These are phyloP conservation scores for Penicillium alfredii DNA, from an alignment of 495 filamentous ascomycete species.

Conservation along the genomic window DNA sequence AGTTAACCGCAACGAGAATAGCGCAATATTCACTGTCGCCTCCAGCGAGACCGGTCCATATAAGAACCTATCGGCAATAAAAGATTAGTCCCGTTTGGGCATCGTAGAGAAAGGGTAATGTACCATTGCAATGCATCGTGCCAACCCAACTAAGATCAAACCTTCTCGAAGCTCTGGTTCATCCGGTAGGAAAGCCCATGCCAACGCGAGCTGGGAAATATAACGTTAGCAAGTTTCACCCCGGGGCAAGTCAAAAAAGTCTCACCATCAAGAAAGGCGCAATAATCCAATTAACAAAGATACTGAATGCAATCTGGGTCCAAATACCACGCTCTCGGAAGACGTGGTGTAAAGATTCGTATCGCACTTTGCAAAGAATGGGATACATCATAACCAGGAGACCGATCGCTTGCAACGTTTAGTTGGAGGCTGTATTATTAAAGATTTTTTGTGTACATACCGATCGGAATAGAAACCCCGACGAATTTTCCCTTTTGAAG, in stretches of 20 bases:
- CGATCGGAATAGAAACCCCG: conserved; percentile 75
- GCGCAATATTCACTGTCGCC: conserved; percentile 84
- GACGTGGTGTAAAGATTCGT: conserved; percentile 67
- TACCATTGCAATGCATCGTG: conserved; percentile 80
- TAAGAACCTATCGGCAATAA: conserved; percentile 50
- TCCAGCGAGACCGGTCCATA: conserved; percentile 73
- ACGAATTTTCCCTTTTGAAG: conserved; percentile 69
- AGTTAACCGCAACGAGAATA: conserved; percentile 85
- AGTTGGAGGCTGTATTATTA: background rate
- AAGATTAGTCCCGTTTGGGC: background rate
- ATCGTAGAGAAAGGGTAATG: conserved; percentile 4
- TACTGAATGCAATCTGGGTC: conserved; percentile 72
- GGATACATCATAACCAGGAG: conserved; percentile 95
- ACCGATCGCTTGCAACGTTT: conserved; percentile 54
- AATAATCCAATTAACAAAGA: conserved; percentile 85
- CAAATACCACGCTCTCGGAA: conserved; percentile 59
- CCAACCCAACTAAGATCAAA: conserved; percentile 70
- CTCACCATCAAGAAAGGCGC: conserved; percentile 83
- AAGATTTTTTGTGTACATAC: conserved; percentile 31
- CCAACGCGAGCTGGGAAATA: conserved; percentile 46
- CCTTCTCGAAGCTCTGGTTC: conserved; percentile 60
- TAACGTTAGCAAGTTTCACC: conserved; percentile 2
- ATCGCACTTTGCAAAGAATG: conserved; percentile 88
- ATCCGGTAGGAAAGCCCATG: conserved; percentile 81
- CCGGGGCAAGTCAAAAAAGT: background rate